Conservation (phyloP, 2,329 filamentous ascomycete species). For the Xylariaceae sp. region DNA sequence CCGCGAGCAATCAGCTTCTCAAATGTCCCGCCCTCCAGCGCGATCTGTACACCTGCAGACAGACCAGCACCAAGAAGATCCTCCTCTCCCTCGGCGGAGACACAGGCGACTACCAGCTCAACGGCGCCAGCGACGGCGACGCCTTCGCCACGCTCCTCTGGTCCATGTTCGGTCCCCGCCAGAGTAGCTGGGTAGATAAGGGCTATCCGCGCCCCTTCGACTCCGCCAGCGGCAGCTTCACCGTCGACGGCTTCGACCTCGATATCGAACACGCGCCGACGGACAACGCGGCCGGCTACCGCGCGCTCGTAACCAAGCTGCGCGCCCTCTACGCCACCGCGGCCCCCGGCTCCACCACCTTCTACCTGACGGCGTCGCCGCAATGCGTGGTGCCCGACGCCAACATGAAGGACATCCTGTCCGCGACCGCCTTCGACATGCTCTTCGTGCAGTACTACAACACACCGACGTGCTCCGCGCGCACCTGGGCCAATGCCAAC, state of each 20-base stretch:
- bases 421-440: conserved; percentile 40
- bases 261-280: conserved; percentile 39
- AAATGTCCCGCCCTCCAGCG: conserved; percentile 41
- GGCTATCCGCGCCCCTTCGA: conserved; percentile 36
- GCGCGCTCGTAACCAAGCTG: conserved; percentile 32
- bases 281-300: conserved; percentile 37
- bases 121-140: conserved; percentile 40
- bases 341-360: conserved; percentile 12
- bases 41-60: conserved; percentile 45
- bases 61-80: conserved; percentile 41
- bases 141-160: conserved; percentile 42
- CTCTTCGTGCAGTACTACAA: conserved; percentile 57
- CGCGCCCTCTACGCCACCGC: conserved; percentile 29
- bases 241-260: conserved; percentile 38
- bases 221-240: conserved; percentile 27
- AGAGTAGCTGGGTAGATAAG: conserved; percentile 34
- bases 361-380: conserved; percentile 49
- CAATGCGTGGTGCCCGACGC: conserved; percentile 49
- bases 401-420: conserved; percentile 31
- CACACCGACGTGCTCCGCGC: conserved; percentile 43
- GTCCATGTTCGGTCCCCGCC: conserved; percentile 44
- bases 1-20: conserved; percentile 38
- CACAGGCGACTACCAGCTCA: conserved; percentile 40
- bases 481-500: conserved; percentile 36
- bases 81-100: conserved; percentile 46